Evolutionary conservation across 164 flowering plant species (phyloP), one percentile per base, ranked within the genome.

Genomic region (Platanus orientalis): DNA sequence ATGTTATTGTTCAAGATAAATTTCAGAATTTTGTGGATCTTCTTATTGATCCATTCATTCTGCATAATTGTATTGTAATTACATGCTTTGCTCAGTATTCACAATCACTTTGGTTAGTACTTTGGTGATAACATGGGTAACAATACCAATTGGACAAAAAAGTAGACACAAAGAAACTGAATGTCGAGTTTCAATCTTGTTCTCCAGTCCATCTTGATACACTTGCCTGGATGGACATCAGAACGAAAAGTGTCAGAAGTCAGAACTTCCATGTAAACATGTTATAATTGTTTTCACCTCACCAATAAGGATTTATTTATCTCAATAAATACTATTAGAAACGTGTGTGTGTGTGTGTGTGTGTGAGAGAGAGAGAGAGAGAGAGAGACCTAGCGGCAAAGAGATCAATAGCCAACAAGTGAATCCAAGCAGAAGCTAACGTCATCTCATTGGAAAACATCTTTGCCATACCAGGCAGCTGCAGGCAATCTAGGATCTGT

Each of bases 351-450:
- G 42, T 36, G 42, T 36, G 42, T 36, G 42, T 36, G 42, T 36
- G 42, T 36, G 42, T 36, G 25, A 39, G 66, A 57, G 56, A 68
- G 66, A 65, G 68, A 66, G 63, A 47, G 57, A 62, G 69, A 70
- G 62, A 65, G 42, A 36, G 42, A 36, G 42, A 91, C 97, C 99
- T 91, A 69, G 97, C 97, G 44, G 99, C 97, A 73, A 88, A 94
- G 65, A 94, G 90, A 81, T 94, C 99, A 0, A 94, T 73, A 42
- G 74, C 88, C 69, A 94, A 69, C 69, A 89, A 70, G 68, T 91
- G 99, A 78, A 94, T 80, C 99, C 97, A 94, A 3, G 96, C 99
- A 48, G 99, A 94, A 69, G 99, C 90, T 63, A 94, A 61, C 11
- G 97, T 89, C 86, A 91, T 81, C 68, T 94, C 97, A 66, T 66